A percentile compares a stretch with the other conserved stretches of the same genome.
Conservation (phyloP, 2,329 filamentous ascomycete genomes). For the Raffaelea arxii region DNA sequence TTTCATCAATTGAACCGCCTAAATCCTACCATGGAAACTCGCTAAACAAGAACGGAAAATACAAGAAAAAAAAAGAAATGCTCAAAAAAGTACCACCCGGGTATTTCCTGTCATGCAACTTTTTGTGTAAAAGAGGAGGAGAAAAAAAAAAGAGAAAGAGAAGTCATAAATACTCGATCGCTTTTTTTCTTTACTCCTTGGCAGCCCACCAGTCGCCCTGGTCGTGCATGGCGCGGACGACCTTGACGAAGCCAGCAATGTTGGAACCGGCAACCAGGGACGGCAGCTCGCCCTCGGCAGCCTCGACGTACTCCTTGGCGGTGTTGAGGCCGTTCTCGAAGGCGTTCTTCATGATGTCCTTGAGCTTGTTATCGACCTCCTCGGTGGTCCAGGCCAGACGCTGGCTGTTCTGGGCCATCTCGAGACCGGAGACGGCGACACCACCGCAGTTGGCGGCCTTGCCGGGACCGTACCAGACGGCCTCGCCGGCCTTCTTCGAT, state of each 20-base stretch:
- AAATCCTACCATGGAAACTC: too few relatives aligned
- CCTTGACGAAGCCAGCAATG: constrained; percentile 97
- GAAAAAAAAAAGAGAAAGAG: background rate
- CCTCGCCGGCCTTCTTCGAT: constrained; percentile 49
- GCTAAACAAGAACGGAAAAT: background rate
- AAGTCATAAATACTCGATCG: background rate
- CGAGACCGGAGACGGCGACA: constrained; percentile 91
- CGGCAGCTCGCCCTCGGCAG: constrained; percentile 74
- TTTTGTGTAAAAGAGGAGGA: background rate
- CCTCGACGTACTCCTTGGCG: constrained; percentile 76
- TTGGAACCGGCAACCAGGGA: constrained; percentile 89
- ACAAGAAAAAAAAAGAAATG: background rate
- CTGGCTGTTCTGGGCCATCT: constrained; percentile 96
- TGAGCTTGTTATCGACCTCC: constrained; percentile 85
- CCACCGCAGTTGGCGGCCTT: constrained; percentile 97
- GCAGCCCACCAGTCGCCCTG: constrained; percentile 93
- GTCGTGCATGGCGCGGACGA: constrained; percentile 86
- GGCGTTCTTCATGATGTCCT: constrained; percentile 88
- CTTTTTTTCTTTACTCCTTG: constrained; percentile 12
- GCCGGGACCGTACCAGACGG: constrained; percentile 93
- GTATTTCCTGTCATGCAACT: background rate
- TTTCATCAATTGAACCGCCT: too few relatives aligned
- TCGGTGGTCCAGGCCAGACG: constrained; percentile 77
- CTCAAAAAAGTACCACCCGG: background rate
- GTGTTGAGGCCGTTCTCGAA: constrained; percentile 86